Percentiles rank a stretch among this genome's conserved stretches.
These are phyloP conservation scores for Scortechinia acanthostroma DNA, from an alignment of 2,329 filamentous ascomycete genomes.

Conservation along the genomic window DNA sequence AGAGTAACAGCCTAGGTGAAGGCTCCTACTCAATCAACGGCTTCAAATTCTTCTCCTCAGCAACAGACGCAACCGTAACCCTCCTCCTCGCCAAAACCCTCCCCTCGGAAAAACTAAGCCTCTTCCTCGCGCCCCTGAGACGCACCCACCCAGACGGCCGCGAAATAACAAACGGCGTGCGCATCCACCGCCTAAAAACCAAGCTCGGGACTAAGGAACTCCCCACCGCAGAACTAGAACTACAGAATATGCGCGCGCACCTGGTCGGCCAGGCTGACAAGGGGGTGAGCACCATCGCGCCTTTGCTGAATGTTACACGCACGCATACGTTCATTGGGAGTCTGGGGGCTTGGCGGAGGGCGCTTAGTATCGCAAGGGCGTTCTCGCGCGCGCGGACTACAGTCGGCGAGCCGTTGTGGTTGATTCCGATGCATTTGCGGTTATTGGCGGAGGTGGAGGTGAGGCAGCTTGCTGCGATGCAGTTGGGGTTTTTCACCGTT, in stretches of 20 bases:
- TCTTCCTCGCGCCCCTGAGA: conserved; percentile 5
- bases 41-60: conserved; percentile 6
- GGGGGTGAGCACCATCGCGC: conserved; percentile 6
- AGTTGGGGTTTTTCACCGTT: conserved; percentile 23
- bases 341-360: conserved; percentile 24
- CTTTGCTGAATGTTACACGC: conserved; percentile 12
- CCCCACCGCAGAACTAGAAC: conserved; percentile 6
- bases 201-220: conserved; percentile 7
- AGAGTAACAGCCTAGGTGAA: conserved; percentile 5
- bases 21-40: conserved; percentile 5
- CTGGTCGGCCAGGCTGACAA: conserved; percentile 4
- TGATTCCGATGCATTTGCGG: conserved; percentile 28
- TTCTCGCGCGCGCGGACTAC: conserved; percentile 27
- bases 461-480: conserved; percentile 23
- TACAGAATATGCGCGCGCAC: conserved; percentile 5
- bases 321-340: conserved; percentile 28
- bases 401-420: conserved; percentile 21
- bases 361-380: conserved; percentile 25
- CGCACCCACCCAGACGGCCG: conserved; percentile 4
- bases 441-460: conserved; percentile 25
- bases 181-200: conserved; percentile 6
- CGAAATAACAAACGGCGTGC: conserved; percentile 6
- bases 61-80: conserved; percentile 6
- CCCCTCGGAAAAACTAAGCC: conserved; percentile 5
- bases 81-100: conserved; percentile 6